Base-by-base conservation (phyloP, 305 asterid species). In the Solanum hybrid region DNA sequence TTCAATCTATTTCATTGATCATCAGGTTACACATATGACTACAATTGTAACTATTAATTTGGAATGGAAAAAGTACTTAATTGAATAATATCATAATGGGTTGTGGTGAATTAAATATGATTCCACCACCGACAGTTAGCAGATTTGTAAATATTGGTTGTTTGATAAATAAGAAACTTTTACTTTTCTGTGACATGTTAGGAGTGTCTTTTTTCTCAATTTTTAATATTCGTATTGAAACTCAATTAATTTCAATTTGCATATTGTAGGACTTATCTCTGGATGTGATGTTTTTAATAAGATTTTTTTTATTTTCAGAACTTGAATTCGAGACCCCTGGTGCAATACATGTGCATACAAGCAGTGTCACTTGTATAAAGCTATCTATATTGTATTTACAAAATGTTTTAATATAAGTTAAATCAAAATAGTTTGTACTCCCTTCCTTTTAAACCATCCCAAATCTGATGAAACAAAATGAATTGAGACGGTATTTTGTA, bases 291-390 rank as follows among this genome's bases (percentile, higher is more conserved):
- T 0, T 60, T 60, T 17, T 19, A 19, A 60, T 60, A 7, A 0
- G 1, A 60, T 0, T 19, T 19, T 19, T 60, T 60, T 60, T 0
- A 60, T 60, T 60, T 60, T 60, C 11, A 19, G 0, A 19, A 60
- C 0, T 60, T 0, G 26, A 60, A 60, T 60, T 56, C 11, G 10
- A 19, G 4, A 51, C 9, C 4, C 1, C 0, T 5, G 0, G 0
- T 56, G 10, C 9, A 19, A 17, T 31, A 3, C 32, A 31, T 3
- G 26, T 60, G 71, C 0, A 19, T 7, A 60, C 12, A 19, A 60
- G 71, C 1, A 7, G 71, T 60, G 1, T 60, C 26, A 19, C 26
- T 19, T 1, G 71, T 19, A 17, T 19, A 17, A 56, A 17, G 24
- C 0, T 56, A 56, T 56, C 2, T 17, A 0, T 56, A 17, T 56